Conservation (phyloP, 2,329 filamentous ascomycete species). For the Colletotrichum lini region DNA sequence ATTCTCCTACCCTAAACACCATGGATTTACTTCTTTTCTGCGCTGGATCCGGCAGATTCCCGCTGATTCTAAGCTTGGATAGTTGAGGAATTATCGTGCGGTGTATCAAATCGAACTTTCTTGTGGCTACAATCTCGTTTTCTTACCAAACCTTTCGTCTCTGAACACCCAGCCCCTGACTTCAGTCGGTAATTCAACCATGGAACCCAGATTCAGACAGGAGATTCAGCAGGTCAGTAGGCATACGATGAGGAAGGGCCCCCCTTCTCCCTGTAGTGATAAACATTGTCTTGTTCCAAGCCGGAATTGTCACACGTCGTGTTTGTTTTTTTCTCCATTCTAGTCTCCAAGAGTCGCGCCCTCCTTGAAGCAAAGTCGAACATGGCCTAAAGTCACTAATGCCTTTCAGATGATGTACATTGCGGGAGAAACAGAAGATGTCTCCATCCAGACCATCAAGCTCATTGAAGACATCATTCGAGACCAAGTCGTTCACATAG, state of each 20-base stretch:
- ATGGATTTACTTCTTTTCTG: not conserved
- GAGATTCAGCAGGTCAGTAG: slow-evolving; percentile 37
- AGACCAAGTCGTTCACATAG: slow-evolving; percentile 43
- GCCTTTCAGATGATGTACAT: slow-evolving; percentile 46
- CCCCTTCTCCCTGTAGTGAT: not conserved
- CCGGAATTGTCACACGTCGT: no score
- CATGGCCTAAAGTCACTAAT: not conserved
- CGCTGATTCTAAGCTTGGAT: not conserved
- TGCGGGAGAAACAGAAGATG: slow-evolving; percentile 42
- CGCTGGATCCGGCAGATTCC: not conserved
- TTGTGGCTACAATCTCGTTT: not conserved
- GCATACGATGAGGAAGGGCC: not conserved
- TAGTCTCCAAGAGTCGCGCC: not conserved
- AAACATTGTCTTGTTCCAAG: no score
- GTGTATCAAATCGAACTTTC: not conserved
- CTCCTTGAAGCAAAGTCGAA: not conserved
- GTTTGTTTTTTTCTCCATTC: not conserved
- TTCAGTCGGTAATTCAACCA: not conserved
- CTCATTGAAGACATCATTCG: slow-evolving; percentile 45
- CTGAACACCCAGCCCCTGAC: not conserved
- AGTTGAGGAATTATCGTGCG: not conserved
- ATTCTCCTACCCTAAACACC: not conserved
- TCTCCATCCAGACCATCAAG: slow-evolving; percentile 41
- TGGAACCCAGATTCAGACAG: slow-evolving; percentile 30
- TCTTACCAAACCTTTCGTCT: not conserved